Evolutionary conservation across 2,329 filamentous ascomycete species (phyloP).

Genomic region (Drechmeria coniospora): DNA sequence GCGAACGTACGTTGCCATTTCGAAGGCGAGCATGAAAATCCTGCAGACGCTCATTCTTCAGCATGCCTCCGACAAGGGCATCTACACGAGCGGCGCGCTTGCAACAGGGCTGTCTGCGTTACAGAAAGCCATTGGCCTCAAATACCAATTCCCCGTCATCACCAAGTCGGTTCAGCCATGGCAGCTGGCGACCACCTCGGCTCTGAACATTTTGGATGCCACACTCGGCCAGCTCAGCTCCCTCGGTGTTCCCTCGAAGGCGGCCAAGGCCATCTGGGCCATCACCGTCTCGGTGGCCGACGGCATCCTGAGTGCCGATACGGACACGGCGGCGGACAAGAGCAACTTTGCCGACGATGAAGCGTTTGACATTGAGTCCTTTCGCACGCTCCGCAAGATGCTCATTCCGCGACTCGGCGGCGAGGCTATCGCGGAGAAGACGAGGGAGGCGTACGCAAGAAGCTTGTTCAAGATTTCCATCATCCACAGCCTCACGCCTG

Average conservation of each 20-base stretch:
- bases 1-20: slow-evolving; percentile 79
- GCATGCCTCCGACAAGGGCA: slow-evolving; percentile 46
- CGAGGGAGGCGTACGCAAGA: slow-evolving; percentile 54
- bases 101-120: slow-evolving; percentile 50
- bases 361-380: slow-evolving; percentile 64
- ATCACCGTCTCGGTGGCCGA: slow-evolving; percentile 48
- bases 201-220: slow-evolving; percentile 50
- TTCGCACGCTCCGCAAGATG: slow-evolving; percentile 51
- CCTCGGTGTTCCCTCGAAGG: slow-evolving; percentile 27
- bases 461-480: slow-evolving; percentile 72
- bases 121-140: slow-evolving; percentile 54
- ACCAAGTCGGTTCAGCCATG: slow-evolving; percentile 62
- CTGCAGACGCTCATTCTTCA: slow-evolving; percentile 44
- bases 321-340: slow-evolving; percentile 26
- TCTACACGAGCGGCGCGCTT: slow-evolving; percentile 56
- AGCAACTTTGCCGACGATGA: slow-evolving; percentile 52
- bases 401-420: slow-evolving; percentile 62
- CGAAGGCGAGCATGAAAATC: slow-evolving; percentile 64
- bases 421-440: slow-evolving; percentile 45
- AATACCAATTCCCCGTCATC: slow-evolving; percentile 62
- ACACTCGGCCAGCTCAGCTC: slow-evolving; percentile 45
- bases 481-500: slow-evolving; percentile 48
- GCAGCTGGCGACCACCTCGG: slow-evolving; percentile 61
- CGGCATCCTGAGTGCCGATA: slow-evolving; percentile 54
- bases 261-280: slow-evolving; percentile 50